Conservation (phyloP, 352 stramenopile species). For the Phytophthora nicotianae region DNA sequence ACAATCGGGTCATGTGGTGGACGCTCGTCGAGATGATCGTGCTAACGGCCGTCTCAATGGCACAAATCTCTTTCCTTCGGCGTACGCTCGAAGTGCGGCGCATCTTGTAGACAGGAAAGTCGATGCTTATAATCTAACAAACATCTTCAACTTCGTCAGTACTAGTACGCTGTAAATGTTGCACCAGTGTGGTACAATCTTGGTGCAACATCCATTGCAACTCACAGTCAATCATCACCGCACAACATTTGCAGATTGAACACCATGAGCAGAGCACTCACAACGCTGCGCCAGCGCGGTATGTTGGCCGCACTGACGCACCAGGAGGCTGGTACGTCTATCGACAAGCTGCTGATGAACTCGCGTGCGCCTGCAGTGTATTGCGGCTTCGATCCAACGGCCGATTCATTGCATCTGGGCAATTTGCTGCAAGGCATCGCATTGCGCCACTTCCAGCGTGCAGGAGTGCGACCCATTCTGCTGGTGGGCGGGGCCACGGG, state of each 20-base stretch:
- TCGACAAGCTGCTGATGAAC: slow-evolving; percentile 57
- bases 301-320: slow-evolving; percentile 82
- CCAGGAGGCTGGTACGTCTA: slow-evolving; percentile 50
- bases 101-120: slow-evolving; percentile 56
- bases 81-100: slow-evolving; percentile 87
- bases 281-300: slow-evolving; percentile 62
- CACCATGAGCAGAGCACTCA: slow-evolving; percentile 74
- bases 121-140: background rate
- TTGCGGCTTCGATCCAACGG: slow-evolving; percentile 93
- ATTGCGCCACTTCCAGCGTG: slow-evolving; percentile 87
- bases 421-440: slow-evolving; percentile 90
- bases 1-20: slow-evolving; percentile 87
- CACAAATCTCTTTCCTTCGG: slow-evolving; percentile 84
- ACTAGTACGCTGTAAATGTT: background rate
- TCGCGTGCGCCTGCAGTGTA: slow-evolving; percentile 62
- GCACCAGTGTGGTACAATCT: background rate
- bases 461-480: slow-evolving; percentile 91
- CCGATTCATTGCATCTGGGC: slow-evolving; percentile 90
- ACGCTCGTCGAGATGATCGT: slow-evolving; percentile 78
- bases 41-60: slow-evolving; percentile 68
- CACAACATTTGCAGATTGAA: slow-evolving; percentile 8
- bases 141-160: slow-evolving; percentile 7
- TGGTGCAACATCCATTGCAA: background rate
- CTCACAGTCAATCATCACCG: slow-evolving; percentile 13
- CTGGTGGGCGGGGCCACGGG: slow-evolving; percentile 88